A percentile compares a stretch with the other conserved stretches of the same genome.
These are phyloP conservation scores for Nephelium lappaceum DNA, from an alignment of 345 rosid species.

Conservation along the genomic window DNA sequence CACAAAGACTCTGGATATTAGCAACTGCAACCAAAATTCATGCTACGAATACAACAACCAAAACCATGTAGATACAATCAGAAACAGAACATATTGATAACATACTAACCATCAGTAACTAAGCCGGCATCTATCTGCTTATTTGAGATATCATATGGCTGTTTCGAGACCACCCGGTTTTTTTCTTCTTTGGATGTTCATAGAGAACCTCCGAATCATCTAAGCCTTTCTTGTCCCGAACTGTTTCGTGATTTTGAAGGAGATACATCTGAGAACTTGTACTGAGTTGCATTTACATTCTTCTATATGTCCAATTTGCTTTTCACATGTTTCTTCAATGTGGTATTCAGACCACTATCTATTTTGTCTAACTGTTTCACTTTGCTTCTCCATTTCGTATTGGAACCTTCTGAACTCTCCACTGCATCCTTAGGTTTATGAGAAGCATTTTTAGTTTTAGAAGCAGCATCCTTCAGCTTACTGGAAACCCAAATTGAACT, in stretches of 20 bases:
- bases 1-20: neutral
- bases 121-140: slow-evolving; percentile 75
- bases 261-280: slow-evolving; percentile 22
- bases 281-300: slow-evolving; percentile 25
- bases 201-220: slow-evolving; percentile 37
- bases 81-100: slow-evolving; percentile 1
- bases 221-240: slow-evolving; percentile 30
- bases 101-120: slow-evolving; percentile 49
- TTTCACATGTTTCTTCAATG: slow-evolving; percentile 28
- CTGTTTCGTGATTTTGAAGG: slow-evolving; percentile 27
- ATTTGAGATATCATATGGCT: slow-evolving; percentile 81
- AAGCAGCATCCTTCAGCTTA: slow-evolving; percentile 14
- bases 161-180: slow-evolving; percentile 62
- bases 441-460: slow-evolving; percentile 35
- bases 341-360: slow-evolving; percentile 15
- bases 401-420: slow-evolving; percentile 24
- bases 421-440: slow-evolving; percentile 30
- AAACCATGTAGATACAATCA: neutral
- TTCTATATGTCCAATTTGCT: slow-evolving; percentile 30
- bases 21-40: neutral
- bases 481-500: slow-evolving; percentile 59
- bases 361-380: slow-evolving; percentile 29
- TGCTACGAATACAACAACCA: neutral
- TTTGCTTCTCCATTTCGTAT: slow-evolving; percentile 33
- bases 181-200: slow-evolving; percentile 63